Evolutionary conservation across 768 basidiomycete genomes (phyloP).

Genomic region (Suillus cothurnatus): DNA sequence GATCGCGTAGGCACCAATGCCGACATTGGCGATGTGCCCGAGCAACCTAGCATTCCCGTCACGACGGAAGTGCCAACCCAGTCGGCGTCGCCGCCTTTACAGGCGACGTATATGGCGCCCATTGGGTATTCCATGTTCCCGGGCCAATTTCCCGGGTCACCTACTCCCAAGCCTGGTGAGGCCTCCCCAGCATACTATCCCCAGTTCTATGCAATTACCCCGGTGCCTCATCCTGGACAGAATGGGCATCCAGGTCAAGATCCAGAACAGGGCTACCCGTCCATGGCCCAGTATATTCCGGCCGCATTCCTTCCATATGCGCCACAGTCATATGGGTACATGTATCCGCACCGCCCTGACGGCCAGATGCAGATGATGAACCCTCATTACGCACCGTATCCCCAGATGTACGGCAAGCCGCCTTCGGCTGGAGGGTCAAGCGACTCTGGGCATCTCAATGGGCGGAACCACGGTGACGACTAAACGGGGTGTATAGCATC

Average conservation of each 20-base stretch:
- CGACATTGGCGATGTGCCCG: conserved; percentile 46
- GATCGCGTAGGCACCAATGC: conserved; percentile 61
- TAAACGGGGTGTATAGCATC: conserved; percentile 28
- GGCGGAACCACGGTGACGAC: conserved; percentile 32
- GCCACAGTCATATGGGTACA: conserved; percentile 49
- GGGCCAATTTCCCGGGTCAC: conserved; percentile 53
- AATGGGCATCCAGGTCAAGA: conserved; percentile 41
- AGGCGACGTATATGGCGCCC: conserved; percentile 51
- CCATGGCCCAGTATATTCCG: conserved; percentile 48
- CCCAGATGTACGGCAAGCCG: conserved; percentile 42
- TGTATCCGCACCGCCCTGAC: conserved; percentile 45
- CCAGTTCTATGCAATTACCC: conserved; percentile 46
- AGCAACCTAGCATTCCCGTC: conserved; percentile 44
- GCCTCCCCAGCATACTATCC: conserved; percentile 51
- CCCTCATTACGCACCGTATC: conserved; percentile 42
- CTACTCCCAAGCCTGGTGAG: conserved; percentile 53
- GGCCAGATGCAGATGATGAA: conserved; percentile 37
- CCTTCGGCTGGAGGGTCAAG: conserved; percentile 36
- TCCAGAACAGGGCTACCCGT: conserved; percentile 42
- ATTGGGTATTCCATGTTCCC: conserved; percentile 59
- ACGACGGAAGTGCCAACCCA: conserved; percentile 44
- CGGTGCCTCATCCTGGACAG: conserved; percentile 44
- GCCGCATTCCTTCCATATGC: conserved; percentile 50
- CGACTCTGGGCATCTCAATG: conserved; percentile 23
- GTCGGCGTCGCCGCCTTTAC: conserved; percentile 49